Percentiles rank a stretch among this genome's conserved stretches.
Conservation (phyloP, 768 basidiomycete genomes). For the Lyophyllum shimeji region DNA sequence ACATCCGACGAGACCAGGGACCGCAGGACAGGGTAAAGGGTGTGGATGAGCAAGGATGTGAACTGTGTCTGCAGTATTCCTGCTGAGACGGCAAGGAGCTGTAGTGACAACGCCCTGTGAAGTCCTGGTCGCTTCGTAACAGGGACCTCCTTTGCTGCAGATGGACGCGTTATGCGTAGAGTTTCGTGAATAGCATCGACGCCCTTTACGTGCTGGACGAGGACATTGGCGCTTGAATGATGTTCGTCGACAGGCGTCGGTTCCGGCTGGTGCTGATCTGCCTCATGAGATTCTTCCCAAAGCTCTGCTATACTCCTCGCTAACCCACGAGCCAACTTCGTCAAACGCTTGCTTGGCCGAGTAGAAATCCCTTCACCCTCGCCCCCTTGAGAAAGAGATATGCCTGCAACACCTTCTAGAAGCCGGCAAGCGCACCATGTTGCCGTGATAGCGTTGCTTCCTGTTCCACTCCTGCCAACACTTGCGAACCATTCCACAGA, state of each 20-base stretch:
- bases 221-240: conserved; percentile 27
- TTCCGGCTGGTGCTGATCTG: conserved; percentile 6
- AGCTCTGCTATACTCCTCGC: conserved; percentile 65
- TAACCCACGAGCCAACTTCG: conserved; percentile 64
- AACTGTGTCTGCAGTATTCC: conserved; percentile 75
- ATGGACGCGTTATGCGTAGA: conserved; percentile 43
- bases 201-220: conserved; percentile 68
- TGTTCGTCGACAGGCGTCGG: conserved; percentile 26
- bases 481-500: conserved; percentile 83
- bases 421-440: conserved; percentile 83
- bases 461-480: conserved; percentile 45
- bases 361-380: conserved; percentile 22
- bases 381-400: conserved; percentile 39
- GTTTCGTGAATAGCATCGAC: conserved; percentile 61
- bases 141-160: conserved; percentile 24
- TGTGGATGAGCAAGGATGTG: conserved; percentile 68
- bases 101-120: conserved; percentile 71
- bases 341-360: conserved; percentile 48
- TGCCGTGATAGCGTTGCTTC: conserved; percentile 58
- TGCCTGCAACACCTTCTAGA: conserved; percentile 65
- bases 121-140: conserved; percentile 54
- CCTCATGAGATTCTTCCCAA: conserved; percentile 54
- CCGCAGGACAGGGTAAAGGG: conserved; percentile 84
- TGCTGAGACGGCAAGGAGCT: conserved; percentile 69
- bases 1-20: conserved; percentile 74